Percentiles rank a stretch among this genome's conserved stretches.
Evolutionary conservation across 768 basidiomycete genomes (phyloP).

Genomic region (Tricholoma hemisulphureum): DNA sequence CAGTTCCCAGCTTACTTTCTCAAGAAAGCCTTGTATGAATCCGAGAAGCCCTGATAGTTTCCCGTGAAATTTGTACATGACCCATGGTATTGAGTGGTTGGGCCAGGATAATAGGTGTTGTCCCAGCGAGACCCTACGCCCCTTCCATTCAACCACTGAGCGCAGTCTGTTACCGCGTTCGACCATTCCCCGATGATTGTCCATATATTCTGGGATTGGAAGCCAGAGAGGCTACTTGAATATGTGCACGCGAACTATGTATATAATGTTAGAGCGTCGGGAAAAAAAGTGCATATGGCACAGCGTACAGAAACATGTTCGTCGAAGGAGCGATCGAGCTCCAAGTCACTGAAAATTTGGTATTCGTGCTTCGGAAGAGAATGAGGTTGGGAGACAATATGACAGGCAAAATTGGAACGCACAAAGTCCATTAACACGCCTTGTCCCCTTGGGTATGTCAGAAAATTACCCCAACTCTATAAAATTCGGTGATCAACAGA

Average conservation of each 20-base stretch:
- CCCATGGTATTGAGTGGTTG: slow-evolving; percentile 49
- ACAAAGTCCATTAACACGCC: slow-evolving; percentile 69
- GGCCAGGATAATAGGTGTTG: slow-evolving; percentile 42
- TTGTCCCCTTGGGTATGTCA: slow-evolving; percentile 50
- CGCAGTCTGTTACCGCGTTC: slow-evolving; percentile 70
- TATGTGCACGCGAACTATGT: slow-evolving; percentile 54
- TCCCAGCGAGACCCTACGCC: slow-evolving; percentile 73
- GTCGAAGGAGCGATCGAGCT: slow-evolving; percentile 52
- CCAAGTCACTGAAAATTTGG: slow-evolving; percentile 63
- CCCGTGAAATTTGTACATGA: slow-evolving; percentile 67
- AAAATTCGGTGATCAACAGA: slow-evolving; percentile 1
- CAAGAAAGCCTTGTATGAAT: slow-evolving; percentile 60
- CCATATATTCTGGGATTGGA: slow-evolving; percentile 58
- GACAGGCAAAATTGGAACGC: neutral
- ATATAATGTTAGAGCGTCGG: neutral
- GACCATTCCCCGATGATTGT: slow-evolving; percentile 83
- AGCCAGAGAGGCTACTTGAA: slow-evolving; percentile 43
- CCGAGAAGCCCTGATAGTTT: slow-evolving; percentile 52
- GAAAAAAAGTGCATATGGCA: neutral
- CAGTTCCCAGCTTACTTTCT: slow-evolving; percentile 45
- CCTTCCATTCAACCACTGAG: slow-evolving; percentile 76
- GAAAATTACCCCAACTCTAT: slow-evolving; percentile 60
- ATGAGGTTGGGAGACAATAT: neutral
- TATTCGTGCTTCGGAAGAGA: slow-evolving; percentile 55
- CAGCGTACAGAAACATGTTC: slow-evolving; percentile 54